phyloP scores from a whole-genome alignment of 2,329 filamentous ascomycete species.

The Cercospora sp. region DNA sequence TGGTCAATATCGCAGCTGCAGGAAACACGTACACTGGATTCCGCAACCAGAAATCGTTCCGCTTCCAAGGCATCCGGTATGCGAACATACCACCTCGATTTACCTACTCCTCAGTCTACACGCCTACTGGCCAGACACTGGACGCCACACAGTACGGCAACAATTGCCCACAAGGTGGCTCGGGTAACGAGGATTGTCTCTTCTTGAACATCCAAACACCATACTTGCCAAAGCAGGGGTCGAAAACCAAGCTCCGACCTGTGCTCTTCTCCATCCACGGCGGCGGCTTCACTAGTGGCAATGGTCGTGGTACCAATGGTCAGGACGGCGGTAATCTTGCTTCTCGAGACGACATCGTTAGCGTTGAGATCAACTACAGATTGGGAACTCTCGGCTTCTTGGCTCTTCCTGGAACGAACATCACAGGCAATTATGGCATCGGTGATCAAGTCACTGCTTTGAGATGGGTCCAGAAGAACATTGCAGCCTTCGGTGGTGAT shows the following conservation, averaged over 20 bases:
- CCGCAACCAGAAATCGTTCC: slow-evolving; percentile 56
- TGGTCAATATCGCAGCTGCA: slow-evolving; percentile 44
- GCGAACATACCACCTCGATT: slow-evolving; percentile 47
- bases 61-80: slow-evolving; percentile 52
- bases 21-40: slow-evolving; percentile 53
- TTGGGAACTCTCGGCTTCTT: slow-evolving; percentile 60
- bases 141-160: slow-evolving; percentile 50
- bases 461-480: slow-evolving; percentile 51
- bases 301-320: slow-evolving; percentile 38
- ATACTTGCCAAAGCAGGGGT: slow-evolving; percentile 45
- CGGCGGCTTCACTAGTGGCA: slow-evolving; percentile 58
- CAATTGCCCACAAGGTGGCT: slow-evolving; percentile 45
- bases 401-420: slow-evolving; percentile 56
- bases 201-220: slow-evolving; percentile 54
- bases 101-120: slow-evolving; percentile 52
- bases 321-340: slow-evolving; percentile 57
- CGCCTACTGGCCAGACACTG: slow-evolving; percentile 48
- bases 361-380: slow-evolving; percentile 63
- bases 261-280: slow-evolving; percentile 58
- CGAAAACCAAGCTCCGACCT: slow-evolving; percentile 44
- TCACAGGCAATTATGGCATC: slow-evolving; percentile 58
- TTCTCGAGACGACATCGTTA: slow-evolving; percentile 60
- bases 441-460: slow-evolving; percentile 55
- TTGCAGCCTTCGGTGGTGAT: slow-evolving; percentile 29
- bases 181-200: slow-evolving; percentile 49